Percentiles rank a stretch among this genome's conserved stretches.
Conservation (phyloP, 805 yeast species). For the Pichia membranifaciens region DNA sequence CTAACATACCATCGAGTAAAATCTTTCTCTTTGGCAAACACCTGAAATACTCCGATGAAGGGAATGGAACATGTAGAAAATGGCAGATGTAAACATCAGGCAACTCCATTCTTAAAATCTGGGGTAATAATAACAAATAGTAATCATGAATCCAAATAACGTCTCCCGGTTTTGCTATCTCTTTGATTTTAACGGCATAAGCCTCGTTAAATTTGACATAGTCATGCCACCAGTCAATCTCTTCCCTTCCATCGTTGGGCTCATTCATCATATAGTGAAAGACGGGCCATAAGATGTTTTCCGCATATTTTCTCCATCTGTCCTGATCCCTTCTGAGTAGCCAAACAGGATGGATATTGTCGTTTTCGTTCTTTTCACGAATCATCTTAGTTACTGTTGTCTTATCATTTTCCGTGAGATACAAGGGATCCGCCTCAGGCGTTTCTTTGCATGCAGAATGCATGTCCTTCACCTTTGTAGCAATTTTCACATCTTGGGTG, state of each 20-base stretch:
- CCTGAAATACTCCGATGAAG: constrained; percentile 88
- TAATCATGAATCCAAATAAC: constrained; percentile 91
- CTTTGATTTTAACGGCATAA: constrained; percentile 70
- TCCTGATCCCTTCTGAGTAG: constrained; percentile 68
- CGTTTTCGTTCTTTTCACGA: constrained; percentile 39
- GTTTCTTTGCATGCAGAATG: constrained; percentile 6
- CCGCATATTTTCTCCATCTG: constrained; percentile 88
- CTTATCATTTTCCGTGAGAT: constrained; percentile 53
- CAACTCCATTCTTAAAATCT: constrained; percentile 68
- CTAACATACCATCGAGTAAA: constrained; percentile 84
- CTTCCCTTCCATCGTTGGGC: constrained; percentile 61
- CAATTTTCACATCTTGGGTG: constrained; percentile 17
- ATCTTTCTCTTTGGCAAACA: constrained; percentile 79
- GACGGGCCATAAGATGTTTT: constrained; percentile 87
- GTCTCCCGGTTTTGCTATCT: constrained; percentile 80
- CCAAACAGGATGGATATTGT: constrained; percentile 82
- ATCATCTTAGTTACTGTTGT: constrained; percentile 42
- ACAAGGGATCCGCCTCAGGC: constrained; percentile 47
- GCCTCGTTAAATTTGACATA: constrained; percentile 89
- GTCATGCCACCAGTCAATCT: constrained; percentile 74
- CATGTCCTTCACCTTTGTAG: constrained; percentile 15
- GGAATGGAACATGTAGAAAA: constrained; percentile 88
- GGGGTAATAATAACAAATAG: constrained; percentile 76
- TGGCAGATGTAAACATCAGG: constrained; percentile 73
- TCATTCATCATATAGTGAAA: constrained; percentile 87